Evolutionary conservation across 2,329 filamentous ascomycete genomes (phyloP), one percentile per base, ranked within the genome.

Genomic region (Chalara sp.): DNA sequence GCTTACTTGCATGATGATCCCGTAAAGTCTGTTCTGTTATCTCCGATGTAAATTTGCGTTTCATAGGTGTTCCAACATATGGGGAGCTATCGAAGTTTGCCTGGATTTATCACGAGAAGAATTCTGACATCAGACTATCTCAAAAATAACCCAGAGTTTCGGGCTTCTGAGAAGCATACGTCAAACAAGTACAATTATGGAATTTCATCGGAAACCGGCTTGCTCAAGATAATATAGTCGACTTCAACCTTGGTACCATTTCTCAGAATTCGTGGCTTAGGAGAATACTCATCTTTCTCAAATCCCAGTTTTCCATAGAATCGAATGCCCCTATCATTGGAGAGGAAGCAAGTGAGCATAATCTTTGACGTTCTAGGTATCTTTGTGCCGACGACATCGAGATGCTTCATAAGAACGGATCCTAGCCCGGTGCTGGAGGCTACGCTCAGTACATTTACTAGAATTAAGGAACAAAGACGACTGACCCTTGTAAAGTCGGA

Each of bases 271-370:
- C 76, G 72, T 33, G 76, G 72, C 35, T 63, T 62, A 0, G 81
- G 82, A 11, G 80, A 82, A 46, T 72, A 75, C 6, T 72, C 73
- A 57, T 85, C 81, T 43, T 67, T 71, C 37, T 56, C 66, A 60
- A 80, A 84, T 0, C 84, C 85, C 10, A 81, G 64, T 53, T 71
- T 76, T 44, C 71, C 65, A 66, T 90, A 90, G 58, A 89, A 85
- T 3, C 58, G 62, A 40, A 77, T 67, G 0, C 77, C 86, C 2
- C 67, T 66, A 32, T 67, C 57, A 61, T 90, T 90, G 54, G 73
- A 72, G 47, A 75, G 66, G 61, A 88, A 89, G 61, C 85, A 86
- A 1, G 85, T 89, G 60, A 90, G 70, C 86, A 90, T 90, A 44
- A 81, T 73, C 67, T 89, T 89, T 28, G 71, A 66, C 44, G 86